Conservation (phyloP, 176 grass and related monocot species). For the Phyllostachys edulis region DNA sequence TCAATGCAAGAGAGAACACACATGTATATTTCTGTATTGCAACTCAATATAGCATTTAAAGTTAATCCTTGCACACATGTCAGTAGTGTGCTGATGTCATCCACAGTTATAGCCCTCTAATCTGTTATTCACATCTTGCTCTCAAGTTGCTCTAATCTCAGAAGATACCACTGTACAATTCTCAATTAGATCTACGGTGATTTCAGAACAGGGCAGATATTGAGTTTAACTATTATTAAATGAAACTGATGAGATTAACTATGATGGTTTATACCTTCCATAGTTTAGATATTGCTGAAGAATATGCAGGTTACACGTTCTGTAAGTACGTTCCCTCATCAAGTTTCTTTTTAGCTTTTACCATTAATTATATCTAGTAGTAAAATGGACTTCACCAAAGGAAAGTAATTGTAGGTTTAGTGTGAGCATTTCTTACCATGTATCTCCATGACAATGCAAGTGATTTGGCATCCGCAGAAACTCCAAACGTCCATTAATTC, state of each 20-base stretch:
- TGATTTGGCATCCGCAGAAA: not conserved
- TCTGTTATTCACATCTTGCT: not conserved
- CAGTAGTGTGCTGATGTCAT: not conserved
- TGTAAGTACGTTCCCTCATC: not conserved
- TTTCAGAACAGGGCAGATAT: not conserved
- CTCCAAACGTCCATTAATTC: not conserved
- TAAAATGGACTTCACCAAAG: not conserved
- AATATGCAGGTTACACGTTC: not conserved
- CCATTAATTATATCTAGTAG: not conserved
- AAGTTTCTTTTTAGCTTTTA: not conserved
- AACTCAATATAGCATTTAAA: not conserved
- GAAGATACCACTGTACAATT: not conserved
- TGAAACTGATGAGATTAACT: not conserved
- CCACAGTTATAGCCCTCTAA: not conserved
- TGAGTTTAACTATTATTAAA: not conserved
- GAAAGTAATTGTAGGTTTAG: not conserved
- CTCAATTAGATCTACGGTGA: not conserved
- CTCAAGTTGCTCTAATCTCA: not conserved
- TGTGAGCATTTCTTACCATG: not conserved
- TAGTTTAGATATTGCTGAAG: not conserved
- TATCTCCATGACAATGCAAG: not conserved
- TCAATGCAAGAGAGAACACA: too few relatives aligned
- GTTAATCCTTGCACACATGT: not conserved
- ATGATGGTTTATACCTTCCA: not conserved
- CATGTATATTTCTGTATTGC: too few relatives aligned